These are phyloP conservation scores for Picea mariana DNA, from an alignment of 83 land plant species.

Conservation along the genomic window DNA sequence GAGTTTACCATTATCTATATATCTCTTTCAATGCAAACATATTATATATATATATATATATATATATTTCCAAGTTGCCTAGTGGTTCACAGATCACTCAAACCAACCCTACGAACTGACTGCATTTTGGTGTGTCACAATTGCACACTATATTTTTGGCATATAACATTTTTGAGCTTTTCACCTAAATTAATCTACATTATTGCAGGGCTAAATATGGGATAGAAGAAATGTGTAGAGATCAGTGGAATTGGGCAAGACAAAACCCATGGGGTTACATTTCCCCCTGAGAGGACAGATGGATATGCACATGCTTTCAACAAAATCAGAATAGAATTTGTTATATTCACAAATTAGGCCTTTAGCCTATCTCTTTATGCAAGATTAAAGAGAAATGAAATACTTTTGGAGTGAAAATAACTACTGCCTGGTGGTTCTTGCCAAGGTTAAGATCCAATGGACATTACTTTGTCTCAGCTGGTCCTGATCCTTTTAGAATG, in stretches of 20 bases:
- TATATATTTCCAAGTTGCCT: neutral
- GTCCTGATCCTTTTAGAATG: too few species aligned
- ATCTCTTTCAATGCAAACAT: neutral
- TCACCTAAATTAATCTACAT: neutral
- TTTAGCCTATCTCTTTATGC: too few species aligned
- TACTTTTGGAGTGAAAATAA: too few species aligned
- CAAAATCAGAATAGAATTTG: too few species aligned
- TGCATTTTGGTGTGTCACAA: neutral
- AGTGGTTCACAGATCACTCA: neutral
- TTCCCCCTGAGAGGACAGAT: slow-evolving; percentile 11
- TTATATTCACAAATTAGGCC: too few species aligned
- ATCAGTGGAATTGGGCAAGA: slow-evolving; percentile 81
- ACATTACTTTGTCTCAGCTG: too few species aligned
- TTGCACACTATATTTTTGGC: neutral
- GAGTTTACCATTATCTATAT: slow-evolving; percentile 17
- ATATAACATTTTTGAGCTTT: neutral
- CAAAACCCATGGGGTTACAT: slow-evolving; percentile 65
- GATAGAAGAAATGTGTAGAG: slow-evolving; percentile 71
- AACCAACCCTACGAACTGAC: neutral
- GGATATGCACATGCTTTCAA: too few species aligned
- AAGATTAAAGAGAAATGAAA: too few species aligned
- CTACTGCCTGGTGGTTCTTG: too few species aligned
- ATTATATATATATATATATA: neutral
- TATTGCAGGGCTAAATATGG: slow-evolving; percentile 69
- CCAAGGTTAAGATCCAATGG: too few species aligned